Evolutionary conservation across 306 rosid genomes (phyloP), one percentile per base, ranked within the genome.

Genomic region (Mucuna pruriens): DNA sequence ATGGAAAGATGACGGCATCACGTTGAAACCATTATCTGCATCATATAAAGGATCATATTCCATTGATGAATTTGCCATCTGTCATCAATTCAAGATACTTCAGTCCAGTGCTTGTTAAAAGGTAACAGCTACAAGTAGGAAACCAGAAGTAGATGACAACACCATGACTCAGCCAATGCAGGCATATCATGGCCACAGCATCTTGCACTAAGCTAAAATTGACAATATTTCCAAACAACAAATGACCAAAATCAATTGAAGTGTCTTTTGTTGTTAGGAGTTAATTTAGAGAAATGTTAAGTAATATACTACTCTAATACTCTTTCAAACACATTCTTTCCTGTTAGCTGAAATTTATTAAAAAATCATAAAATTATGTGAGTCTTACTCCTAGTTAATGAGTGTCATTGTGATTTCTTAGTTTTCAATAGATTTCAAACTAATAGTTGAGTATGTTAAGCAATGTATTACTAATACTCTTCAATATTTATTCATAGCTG

Each of bases 1-100:
- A 75, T 95, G 99, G 86, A 95, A 95, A 26, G 99, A 95, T 3
- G 99, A 89, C 9, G 91, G 90, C 96, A 95, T 89, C 84, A 86
- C 97, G 80, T 90, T 88, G 87, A 79, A 93, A 63, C 96, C 97
- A 85, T 89, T 90, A 7, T 88, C 93, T 29, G 88, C 85, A 87
- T 93, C 98, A 51, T 93, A 95, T 19, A 88, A 67, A 74, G 99
- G 96, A 84, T 91, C 78, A 77, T 78, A 75, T 70, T 91, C 97
- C 95, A 90, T 55, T 15, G 98, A 90, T 17, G 87, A 83, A 87
- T 84, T 93, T 8, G 87, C 90, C 81, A 95, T 51, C 98, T 93
- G 94, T 71, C 81, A 85, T 79, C 29, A 84, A 82, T 29, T 77
- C 67, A 87, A 84, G 69, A 57, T 25, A 49, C 44, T 63, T 85